Evolutionary conservation across 331 rosid species (phyloP).

Genomic region (Pyrus hybrid): DNA sequence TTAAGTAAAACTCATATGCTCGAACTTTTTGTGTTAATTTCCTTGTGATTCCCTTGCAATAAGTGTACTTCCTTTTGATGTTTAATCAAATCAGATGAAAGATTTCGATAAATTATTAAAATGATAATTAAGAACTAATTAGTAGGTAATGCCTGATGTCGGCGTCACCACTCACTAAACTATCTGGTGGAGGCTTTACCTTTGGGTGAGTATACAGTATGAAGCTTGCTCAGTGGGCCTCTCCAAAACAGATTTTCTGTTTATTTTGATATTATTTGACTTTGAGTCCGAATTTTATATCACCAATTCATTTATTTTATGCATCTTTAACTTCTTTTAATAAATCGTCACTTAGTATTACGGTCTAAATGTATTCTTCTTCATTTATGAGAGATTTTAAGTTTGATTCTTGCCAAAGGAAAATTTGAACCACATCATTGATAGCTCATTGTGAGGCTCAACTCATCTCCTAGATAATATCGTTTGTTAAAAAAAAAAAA

Average conservation of each 20-base stretch:
- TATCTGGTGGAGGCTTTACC: slow-evolving; percentile 3
- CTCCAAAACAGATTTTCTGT: neutral
- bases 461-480: too few relatives aligned
- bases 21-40: neutral
- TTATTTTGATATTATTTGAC: neutral
- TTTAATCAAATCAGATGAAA: neutral
- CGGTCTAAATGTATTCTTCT: too few relatives aligned
- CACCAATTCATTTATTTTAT: neutral
- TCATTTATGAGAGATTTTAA: too few relatives aligned
- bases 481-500: too few relatives aligned
- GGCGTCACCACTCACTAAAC: neutral
- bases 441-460: too few relatives aligned
- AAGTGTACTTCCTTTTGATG: too few relatives aligned
- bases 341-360: too few relatives aligned
- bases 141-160: neutral
- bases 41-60: neutral
- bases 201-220: neutral
- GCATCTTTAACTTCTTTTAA: too few relatives aligned
- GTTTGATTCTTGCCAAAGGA: too few relatives aligned
- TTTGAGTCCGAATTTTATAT: neutral
- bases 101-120: neutral
- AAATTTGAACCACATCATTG: too few relatives aligned
- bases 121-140: neutral
- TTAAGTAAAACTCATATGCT: too few relatives aligned
- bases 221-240: neutral